phyloP scores from a whole-genome alignment of 2,329 filamentous ascomycete genomes.

The Bertia moriformis region DNA sequence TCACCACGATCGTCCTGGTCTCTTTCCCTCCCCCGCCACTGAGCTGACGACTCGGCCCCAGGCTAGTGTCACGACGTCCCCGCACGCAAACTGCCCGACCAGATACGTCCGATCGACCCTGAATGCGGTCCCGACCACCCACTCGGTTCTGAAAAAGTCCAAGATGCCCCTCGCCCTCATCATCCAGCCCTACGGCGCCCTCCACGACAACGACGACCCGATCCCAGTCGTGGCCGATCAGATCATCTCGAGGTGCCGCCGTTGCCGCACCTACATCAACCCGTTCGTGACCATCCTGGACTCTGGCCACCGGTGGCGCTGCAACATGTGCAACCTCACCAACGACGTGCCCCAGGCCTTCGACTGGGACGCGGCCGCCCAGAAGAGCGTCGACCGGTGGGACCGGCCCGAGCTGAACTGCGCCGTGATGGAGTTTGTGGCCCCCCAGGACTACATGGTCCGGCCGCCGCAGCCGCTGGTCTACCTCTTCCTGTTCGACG shows the following conservation, averaged over 20 bases:
- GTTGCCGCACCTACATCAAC: conserved; percentile 95
- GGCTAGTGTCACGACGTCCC: conserved; percentile 83
- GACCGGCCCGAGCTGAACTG: conserved; percentile 86
- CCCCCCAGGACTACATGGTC: conserved; percentile 98
- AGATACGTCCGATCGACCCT: conserved; percentile 92
- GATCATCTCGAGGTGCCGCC: conserved; percentile 87
- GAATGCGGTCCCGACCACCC: conserved; percentile 83
- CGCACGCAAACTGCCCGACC: conserved; percentile 76
- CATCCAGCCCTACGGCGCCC: conserved; percentile 84
- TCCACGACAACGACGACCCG: conserved; percentile 83
- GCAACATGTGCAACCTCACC: conserved; percentile 98
- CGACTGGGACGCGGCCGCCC: conserved; percentile 86
- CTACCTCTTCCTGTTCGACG: conserved; percentile 88
- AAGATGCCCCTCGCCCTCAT: conserved; percentile 88
- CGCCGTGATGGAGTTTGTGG: conserved; percentile 89
- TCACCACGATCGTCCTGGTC: conserved; percentile 1
- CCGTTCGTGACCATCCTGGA: conserved; percentile 93
- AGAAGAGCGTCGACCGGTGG: conserved; percentile 86
- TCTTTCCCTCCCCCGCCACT: not conserved
- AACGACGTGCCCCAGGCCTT: conserved; percentile 99
- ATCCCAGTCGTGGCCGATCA: conserved; percentile 91
- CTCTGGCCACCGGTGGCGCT: conserved; percentile 92
- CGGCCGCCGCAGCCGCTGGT: conserved; percentile 88
- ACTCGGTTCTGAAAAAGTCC: conserved; percentile 89
- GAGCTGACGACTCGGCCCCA: conserved; percentile 16